Base-by-base conservation (phyloP, 2,329 filamentous ascomycete species). In the Calonectria fujianensis region DNA sequence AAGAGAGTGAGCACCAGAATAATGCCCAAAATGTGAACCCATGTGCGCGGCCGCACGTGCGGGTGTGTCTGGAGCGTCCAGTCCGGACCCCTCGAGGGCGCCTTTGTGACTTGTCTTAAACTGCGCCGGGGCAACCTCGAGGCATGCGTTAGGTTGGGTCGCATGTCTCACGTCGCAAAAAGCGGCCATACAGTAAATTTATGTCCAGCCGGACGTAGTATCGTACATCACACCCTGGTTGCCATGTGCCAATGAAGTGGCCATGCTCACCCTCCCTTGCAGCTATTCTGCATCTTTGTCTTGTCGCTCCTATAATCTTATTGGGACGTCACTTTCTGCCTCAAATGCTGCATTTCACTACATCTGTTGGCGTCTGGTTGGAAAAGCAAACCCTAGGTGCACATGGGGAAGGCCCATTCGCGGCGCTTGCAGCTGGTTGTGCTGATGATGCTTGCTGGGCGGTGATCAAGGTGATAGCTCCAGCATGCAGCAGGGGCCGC, bases 91-190 rank as follows among this genome's bases (percentile, higher is more conserved):
- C 52, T 9, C 18, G 16, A n/a, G 13, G 52, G 16, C n/a, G 14
- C 13, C 9, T 35, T 57, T 57, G 52, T 57, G 52, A 57, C 52
- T 57, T 4, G 52, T 57, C 52, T 32, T 24, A 57, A 57, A n/a
- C 16, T 20, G 31, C 29, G 13, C 20, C 18, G 16, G 52, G 31
- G 29, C 52, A 57, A 57, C 31, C 18, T 32, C 29, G 29, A 32
- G 20, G 29, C 29, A 11, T 35, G 31, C 52, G 13, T 32, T 32
- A 2, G 31, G 31, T 32, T 35, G 52, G 52, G 52, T 35, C n/a
- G 18, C 10, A n/a, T 57, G 52, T 57, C 52, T 57, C 52, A 35
- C 29, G 35, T 57, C 29, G 18, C 20, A 27, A 13, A 57, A 32
- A n/a, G 29, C 29, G 29, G 52, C 13, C 7, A 27, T 24, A 24